A percentile compares a stretch with the other conserved stretches of the same genome.
phyloP scores from a whole-genome alignment of 768 basidiomycete genomes.

The Amanita pseudoporphyria region DNA sequence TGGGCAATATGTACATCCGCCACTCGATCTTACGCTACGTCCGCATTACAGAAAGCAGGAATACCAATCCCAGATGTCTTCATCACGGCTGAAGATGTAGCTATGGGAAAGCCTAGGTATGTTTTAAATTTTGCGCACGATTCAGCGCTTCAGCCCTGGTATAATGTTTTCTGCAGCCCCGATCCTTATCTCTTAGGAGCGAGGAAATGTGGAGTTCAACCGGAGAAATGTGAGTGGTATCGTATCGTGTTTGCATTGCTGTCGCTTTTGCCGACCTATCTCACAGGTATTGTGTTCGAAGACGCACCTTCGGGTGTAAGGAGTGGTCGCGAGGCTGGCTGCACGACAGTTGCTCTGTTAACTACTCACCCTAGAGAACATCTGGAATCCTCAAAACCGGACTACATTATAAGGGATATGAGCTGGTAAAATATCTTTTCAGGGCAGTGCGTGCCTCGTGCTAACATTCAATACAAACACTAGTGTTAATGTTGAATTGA shows the following conservation, averaged over 20 bases:
- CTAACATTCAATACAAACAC: background rate
- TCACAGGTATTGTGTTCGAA: conserved; percentile 73
- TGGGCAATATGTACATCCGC: conserved; percentile 92
- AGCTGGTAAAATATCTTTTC: conserved; percentile 37
- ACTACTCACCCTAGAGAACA: conserved; percentile 71
- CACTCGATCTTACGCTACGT: conserved; percentile 62
- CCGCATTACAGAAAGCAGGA: conserved; percentile 57
- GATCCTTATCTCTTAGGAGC: conserved; percentile 91
- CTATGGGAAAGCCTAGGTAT: conserved; percentile 71
- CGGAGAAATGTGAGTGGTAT: conserved; percentile 44
- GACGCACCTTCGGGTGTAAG: conserved; percentile 83
- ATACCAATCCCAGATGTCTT: conserved; percentile 66
- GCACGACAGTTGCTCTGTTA: conserved; percentile 73
- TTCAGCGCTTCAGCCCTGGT: conserved; percentile 23
- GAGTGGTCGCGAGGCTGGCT: conserved; percentile 75
- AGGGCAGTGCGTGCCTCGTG: background rate
- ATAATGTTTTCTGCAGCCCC: conserved; percentile 26
- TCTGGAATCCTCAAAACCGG: conserved; percentile 51
- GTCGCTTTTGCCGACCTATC: background rate
- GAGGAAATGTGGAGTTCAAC: conserved; percentile 51
- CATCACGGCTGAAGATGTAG: conserved; percentile 78
- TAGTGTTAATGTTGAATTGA: background rate
- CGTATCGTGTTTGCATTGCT: conserved; percentile 4
- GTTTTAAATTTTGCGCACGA: conserved; percentile 9
- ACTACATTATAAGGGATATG: conserved; percentile 67